Percentiles rank a stretch among this genome's conserved stretches.
Evolutionary conservation across 1,284 basidiomycete genomes (phyloP).

Genomic region (Austroboletus novae-zelandiae): DNA sequence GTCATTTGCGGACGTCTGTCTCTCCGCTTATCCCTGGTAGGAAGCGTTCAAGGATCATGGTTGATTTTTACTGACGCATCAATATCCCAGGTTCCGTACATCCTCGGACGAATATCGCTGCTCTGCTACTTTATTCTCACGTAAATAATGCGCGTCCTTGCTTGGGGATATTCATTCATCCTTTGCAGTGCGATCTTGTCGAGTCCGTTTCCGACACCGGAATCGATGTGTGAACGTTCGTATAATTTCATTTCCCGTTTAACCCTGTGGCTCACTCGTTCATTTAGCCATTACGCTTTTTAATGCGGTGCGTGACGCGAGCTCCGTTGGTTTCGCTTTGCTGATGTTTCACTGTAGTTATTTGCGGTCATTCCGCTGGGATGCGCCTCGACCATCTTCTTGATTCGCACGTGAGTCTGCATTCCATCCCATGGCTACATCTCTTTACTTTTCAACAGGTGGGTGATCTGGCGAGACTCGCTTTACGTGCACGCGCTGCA

Average conservation of each 20-base stretch:
- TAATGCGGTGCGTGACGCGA: conserved; percentile 4
- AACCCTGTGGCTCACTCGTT: background rate
- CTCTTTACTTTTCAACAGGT: conserved; percentile 11
- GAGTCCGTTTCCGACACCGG: background rate
- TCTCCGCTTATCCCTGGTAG: conserved; percentile 21
- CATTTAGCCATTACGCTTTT: conserved; percentile 1
- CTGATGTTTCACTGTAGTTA: conserved; percentile 7
- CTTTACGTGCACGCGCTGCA: conserved; percentile 11
- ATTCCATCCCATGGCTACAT: background rate
- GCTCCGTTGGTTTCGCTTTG: background rate
- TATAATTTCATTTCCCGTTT: background rate
- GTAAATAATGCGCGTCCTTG: conserved; percentile 7
- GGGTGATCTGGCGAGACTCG: conserved; percentile 25
- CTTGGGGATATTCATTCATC: background rate
- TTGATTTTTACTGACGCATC: background rate
- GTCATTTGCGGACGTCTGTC: conserved; percentile 12
- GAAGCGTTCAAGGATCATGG: background rate
- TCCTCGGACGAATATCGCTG: conserved; percentile 12
- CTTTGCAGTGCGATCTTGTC: conserved; percentile 3
- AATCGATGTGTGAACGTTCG: conserved; percentile 14
- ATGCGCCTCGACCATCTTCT: conserved; percentile 22
- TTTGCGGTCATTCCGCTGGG: conserved; percentile 8
- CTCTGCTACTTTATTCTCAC: conserved; percentile 9
- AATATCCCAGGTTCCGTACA: conserved; percentile 15
- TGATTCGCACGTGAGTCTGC: conserved; percentile 26